Conservation (phyloP, 192 early-diverging fungal species). For the Chytriomyces sp. region DNA sequence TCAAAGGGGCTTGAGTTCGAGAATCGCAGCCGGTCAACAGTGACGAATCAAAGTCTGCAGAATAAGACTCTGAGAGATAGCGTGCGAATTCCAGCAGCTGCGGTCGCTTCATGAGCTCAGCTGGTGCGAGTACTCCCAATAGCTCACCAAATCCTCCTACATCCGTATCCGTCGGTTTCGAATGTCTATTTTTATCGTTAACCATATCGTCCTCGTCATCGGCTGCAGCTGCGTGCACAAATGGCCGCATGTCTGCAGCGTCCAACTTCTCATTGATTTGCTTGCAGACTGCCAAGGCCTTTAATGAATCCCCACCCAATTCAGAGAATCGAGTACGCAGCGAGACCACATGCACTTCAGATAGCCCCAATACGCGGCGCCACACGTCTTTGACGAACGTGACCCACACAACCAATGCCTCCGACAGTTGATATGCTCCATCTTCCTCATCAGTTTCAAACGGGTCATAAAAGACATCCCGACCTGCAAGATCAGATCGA, state of each 20-base stretch:
- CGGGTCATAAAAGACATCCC: background rate
- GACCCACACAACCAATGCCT: conserved; percentile 9
- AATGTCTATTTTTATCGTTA: background rate
- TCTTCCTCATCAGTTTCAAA: conserved; percentile 22
- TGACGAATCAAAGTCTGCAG: no score
- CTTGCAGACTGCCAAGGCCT: conserved; percentile 35
- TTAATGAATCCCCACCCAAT: conserved; percentile 43
- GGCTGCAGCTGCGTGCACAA: background rate
- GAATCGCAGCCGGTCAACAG: no score
- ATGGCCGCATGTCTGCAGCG: background rate
- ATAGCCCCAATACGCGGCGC: conserved; percentile 12
- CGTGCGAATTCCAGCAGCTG: conserved; percentile 26
- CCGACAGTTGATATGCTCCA: background rate
- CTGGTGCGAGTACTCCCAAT: conserved; percentile 39
- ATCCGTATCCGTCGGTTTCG: background rate
- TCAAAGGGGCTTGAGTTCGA: no score
- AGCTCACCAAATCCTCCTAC: conserved; percentile 38
- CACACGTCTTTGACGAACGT: conserved; percentile 19
- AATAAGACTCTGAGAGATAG: conserved; percentile 25
- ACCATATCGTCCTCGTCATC: background rate
- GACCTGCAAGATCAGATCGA: background rate
- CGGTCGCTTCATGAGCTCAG: conserved; percentile 38
- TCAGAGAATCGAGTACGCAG: conserved; percentile 23
- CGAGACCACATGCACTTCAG: background rate
- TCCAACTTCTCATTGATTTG: background rate